phyloP scores from a whole-genome alignment of 164 flowering plant genomes.

The Tetracentron sinense region DNA sequence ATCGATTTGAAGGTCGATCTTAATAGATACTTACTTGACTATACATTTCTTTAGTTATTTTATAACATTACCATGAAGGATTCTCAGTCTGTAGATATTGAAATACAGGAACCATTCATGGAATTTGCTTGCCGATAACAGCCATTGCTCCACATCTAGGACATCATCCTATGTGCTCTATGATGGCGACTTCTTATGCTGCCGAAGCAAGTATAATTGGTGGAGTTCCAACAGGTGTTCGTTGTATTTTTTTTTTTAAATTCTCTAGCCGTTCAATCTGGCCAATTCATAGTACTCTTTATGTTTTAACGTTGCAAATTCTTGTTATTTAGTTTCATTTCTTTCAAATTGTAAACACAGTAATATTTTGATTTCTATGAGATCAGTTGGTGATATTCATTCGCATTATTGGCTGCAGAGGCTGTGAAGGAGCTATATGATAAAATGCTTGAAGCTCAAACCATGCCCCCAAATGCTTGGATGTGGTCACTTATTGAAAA shows the following conservation, averaged over 20 bases:
- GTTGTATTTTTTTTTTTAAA: not conserved
- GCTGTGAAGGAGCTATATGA: slow-evolving; percentile 62
- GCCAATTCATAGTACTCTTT: not conserved
- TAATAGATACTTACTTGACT: too few species aligned
- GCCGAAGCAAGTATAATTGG: slow-evolving; percentile 24
- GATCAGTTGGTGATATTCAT: not conserved
- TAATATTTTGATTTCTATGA: not conserved
- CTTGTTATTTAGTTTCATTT: not conserved
- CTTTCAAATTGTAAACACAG: not conserved
- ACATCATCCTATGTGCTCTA: slow-evolving; percentile 1
- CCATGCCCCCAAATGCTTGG: slow-evolving; percentile 85
- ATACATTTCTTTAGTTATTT: not conserved
- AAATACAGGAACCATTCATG: slow-evolving; percentile 3
- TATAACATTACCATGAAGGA: too few species aligned
- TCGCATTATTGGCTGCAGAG: slow-evolving; percentile 36
- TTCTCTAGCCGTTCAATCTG: not conserved
- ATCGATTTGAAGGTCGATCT: not conserved
- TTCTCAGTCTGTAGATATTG: too few species aligned
- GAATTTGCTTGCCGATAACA: not conserved
- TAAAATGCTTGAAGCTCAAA: slow-evolving; percentile 52
- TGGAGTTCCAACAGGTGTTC: slow-evolving; percentile 37
- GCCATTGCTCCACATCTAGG: slow-evolving; percentile 8
- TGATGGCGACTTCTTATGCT: slow-evolving; percentile 23
- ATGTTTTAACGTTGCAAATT: not conserved
- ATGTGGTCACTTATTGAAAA: slow-evolving; percentile 68